Percentiles rank a stretch among this genome's conserved stretches.
Evolutionary conservation across 768 basidiomycete species (phyloP).

Genomic region (Nidula microcarpa): DNA sequence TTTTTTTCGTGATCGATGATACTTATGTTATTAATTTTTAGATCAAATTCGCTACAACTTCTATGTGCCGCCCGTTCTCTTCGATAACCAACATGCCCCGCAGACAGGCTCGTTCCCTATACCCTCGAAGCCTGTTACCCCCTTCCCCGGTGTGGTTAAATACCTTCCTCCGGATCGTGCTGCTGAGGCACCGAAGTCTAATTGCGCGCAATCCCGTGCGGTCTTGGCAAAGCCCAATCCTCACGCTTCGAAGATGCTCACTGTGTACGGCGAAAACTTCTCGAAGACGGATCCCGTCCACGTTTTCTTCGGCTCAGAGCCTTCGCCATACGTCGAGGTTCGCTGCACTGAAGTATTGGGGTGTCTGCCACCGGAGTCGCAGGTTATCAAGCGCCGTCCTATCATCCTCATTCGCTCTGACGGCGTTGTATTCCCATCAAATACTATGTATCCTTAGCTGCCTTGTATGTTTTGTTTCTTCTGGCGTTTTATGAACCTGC

Average conservation of each 20-base stretch:
- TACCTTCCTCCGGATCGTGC: conserved; percentile 89
- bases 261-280: conserved; percentile 88
- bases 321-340: conserved; percentile 84
- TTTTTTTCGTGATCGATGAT: conserved; percentile 2
- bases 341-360: conserved; percentile 84
- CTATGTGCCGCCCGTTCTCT: conserved; percentile 82
- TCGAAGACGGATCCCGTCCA: conserved; percentile 76
- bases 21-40: conserved; percentile 23
- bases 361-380: conserved; percentile 74
- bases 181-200: conserved; percentile 74
- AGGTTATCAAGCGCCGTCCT: conserved; percentile 65
- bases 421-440: conserved; percentile 86
- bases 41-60: conserved; percentile 94
- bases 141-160: conserved; percentile 85
- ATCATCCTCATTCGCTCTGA: conserved; percentile 81
- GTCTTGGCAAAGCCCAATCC: conserved; percentile 76
- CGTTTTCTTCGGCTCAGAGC: conserved; percentile 85
- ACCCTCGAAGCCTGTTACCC: conserved; percentile 79
- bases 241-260: conserved; percentile 76
- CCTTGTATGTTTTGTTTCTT: conserved; percentile 11
- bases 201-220: conserved; percentile 61
- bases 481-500: conserved; percentile 22
- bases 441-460: conserved; percentile 73
- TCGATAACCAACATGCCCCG: conserved; percentile 74
- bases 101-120: conserved; percentile 74